These are phyloP conservation scores for Mycena citricolor DNA, from an alignment of 1,284 basidiomycete species.

Conservation along the genomic window DNA sequence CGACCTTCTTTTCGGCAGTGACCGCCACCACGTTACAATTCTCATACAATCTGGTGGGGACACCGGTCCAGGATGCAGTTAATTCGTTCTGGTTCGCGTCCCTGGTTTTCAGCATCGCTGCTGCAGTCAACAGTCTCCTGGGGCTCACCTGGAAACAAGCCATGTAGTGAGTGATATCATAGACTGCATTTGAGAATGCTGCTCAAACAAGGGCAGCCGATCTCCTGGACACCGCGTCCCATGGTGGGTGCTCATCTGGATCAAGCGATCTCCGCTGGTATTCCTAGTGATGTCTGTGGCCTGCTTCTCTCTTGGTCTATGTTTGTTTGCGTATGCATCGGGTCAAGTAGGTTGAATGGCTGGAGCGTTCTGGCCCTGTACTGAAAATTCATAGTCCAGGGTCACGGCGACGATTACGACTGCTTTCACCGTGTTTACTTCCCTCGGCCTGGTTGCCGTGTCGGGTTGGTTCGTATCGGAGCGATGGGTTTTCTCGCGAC, in stretches of 20 bases:
- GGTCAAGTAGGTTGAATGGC: conserved; percentile 43
- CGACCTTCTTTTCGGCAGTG: conserved; percentile 77
- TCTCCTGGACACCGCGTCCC: conserved; percentile 63
- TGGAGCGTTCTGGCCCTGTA: neutral
- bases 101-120: conserved; percentile 73
- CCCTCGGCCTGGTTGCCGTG: conserved; percentile 72
- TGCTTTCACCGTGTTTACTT: conserved; percentile 70
- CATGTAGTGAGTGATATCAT: conserved; percentile 62
- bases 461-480: conserved; percentile 78
- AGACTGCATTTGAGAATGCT: neutral
- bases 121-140: conserved; percentile 71
- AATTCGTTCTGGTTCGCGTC: conserved; percentile 75
- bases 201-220: too few species aligned
- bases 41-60: conserved; percentile 45
- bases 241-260: conserved; percentile 81
- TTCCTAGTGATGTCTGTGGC: conserved; percentile 73
- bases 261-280: conserved; percentile 72
- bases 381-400: conserved; percentile 39
- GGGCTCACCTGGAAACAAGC: conserved; percentile 76
- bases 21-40: conserved; percentile 72
- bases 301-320: conserved; percentile 69
- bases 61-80: conserved; percentile 44
- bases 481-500: conserved; percentile 66
- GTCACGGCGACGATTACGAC: conserved; percentile 72
- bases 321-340: conserved; percentile 65